Percentiles rank a stretch among this genome's conserved stretches.
phyloP scores from a whole-genome alignment of 148 eudicot species.

The Linanthus parryae region DNA sequence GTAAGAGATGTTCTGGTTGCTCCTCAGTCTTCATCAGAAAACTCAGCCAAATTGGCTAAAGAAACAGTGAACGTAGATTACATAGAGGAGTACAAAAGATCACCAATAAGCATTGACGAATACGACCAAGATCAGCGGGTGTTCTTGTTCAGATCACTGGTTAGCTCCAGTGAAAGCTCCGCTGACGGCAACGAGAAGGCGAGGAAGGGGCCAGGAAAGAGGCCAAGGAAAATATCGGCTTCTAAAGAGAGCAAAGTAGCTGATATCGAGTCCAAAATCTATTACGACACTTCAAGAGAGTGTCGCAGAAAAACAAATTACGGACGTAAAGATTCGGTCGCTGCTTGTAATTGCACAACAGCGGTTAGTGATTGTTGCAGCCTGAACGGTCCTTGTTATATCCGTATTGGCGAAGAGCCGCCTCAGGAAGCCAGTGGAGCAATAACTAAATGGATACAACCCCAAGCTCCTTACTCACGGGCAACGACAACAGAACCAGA shows the following conservation, averaged over 20 bases:
- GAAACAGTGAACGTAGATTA: slow-evolving; percentile 40
- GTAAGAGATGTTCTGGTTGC: slow-evolving; percentile 1
- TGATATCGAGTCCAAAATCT: slow-evolving; percentile 16
- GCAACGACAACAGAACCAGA: no score
- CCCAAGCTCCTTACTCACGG: no score
- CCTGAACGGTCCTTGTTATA: no score
- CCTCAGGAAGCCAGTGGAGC: no score
- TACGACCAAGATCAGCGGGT: slow-evolving; percentile 40
- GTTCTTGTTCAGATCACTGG: slow-evolving; percentile 47
- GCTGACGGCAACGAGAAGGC: slow-evolving; percentile 3
- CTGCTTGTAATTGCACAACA: no score
- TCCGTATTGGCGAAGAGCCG: no score
- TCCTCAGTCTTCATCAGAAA: slow-evolving; percentile 30
- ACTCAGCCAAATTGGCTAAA: slow-evolving; percentile 14
- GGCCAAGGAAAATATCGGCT: slow-evolving; percentile 29
- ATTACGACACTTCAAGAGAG: slow-evolving; percentile 23
- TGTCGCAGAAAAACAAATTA: slow-evolving; percentile 14
- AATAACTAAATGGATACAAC: no score
- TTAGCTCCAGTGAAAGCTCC: neutral
- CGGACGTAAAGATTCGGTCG: slow-evolving; percentile 15
- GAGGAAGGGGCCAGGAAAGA: slow-evolving; percentile 14
- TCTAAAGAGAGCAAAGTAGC: slow-evolving; percentile 17
- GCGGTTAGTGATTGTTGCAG: no score
- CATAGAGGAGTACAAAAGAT: slow-evolving; percentile 51
- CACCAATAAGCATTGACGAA: slow-evolving; percentile 18